Conservation (phyloP, 768 basidiomycete species). For the Xerocomellus dryophilus region DNA sequence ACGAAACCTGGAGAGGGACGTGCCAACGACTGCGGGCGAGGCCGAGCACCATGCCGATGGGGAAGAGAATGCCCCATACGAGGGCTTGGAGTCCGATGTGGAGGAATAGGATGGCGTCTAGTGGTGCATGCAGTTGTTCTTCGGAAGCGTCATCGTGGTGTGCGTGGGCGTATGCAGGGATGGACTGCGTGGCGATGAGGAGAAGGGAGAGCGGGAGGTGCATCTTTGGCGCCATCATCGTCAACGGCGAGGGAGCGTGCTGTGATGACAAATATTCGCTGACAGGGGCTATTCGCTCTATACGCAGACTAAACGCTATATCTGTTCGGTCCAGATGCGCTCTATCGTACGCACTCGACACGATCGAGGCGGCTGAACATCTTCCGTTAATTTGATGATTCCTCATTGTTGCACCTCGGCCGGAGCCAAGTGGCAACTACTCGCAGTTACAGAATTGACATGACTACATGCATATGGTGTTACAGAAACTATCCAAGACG, state of each 20-base stretch:
- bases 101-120: constrained; percentile 77
- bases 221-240: neutral
- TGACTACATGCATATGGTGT: too few relatives aligned
- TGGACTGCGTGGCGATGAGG: constrained; percentile 5
- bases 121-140: constrained; percentile 58
- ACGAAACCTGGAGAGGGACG: constrained; percentile 71
- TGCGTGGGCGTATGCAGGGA: constrained; percentile 43
- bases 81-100: constrained; percentile 76
- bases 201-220: constrained; percentile 8
- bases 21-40: constrained; percentile 84
- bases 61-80: constrained; percentile 87
- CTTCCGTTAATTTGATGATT: too few relatives aligned
- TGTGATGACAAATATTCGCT: neutral
- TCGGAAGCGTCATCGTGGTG: constrained; percentile 62
- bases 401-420: too few relatives aligned
- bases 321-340: too few relatives aligned
- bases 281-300: neutral
- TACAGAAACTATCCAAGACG: too few relatives aligned
- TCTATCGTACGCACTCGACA: too few relatives aligned
- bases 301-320: too few relatives aligned
- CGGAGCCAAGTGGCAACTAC: too few relatives aligned
- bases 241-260: neutral
- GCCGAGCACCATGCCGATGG: constrained; percentile 76
- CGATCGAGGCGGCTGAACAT: too few relatives aligned
- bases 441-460: too few relatives aligned